Evolutionary conservation across 768 basidiomycete genomes (phyloP).

Genomic region (Udeniomyces megalosporus): DNA sequence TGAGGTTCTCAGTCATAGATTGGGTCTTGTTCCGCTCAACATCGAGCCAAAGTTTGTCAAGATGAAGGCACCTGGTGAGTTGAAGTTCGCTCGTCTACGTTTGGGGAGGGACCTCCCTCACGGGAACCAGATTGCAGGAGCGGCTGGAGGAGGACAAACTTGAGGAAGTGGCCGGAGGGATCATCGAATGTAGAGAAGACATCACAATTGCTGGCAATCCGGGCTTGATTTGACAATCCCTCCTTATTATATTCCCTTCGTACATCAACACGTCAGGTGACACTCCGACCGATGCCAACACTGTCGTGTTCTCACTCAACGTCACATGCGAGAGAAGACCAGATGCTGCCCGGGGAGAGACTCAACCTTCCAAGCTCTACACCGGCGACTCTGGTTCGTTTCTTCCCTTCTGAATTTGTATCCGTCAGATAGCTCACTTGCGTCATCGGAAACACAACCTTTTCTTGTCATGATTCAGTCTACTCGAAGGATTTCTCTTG

Average conservation of each 20-base stretch:
- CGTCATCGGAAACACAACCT: too few species aligned
- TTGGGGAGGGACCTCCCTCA: not conserved
- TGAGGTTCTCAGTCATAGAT: slow-evolving; percentile 79
- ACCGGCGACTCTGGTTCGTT: slow-evolving; percentile 43
- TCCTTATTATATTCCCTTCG: not conserved
- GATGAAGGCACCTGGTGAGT: slow-evolving; percentile 23
- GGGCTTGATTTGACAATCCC: not conserved
- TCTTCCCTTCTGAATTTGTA: not conserved
- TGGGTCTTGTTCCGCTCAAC: slow-evolving; percentile 79
- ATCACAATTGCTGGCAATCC: too few species aligned
- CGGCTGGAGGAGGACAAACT: too few species aligned
- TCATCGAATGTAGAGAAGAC: not conserved
- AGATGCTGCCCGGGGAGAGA: slow-evolving; percentile 40
- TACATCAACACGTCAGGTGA: slow-evolving; percentile 31
- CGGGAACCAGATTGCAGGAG: too few species aligned
- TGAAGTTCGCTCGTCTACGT: not conserved
- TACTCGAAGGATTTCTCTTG: slow-evolving; percentile 11
- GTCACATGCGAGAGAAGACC: slow-evolving; percentile 49
- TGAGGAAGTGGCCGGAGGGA: not conserved
- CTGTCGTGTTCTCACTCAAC: slow-evolving; percentile 67
- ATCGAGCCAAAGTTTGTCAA: slow-evolving; percentile 62
- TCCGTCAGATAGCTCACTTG: too few species aligned
- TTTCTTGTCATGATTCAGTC: not conserved
- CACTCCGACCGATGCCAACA: slow-evolving; percentile 70
- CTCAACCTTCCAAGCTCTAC: slow-evolving; percentile 51